phyloP scores from a whole-genome alignment of 2,329 filamentous ascomycete genomes.

The Mycosphaerella sp. region DNA sequence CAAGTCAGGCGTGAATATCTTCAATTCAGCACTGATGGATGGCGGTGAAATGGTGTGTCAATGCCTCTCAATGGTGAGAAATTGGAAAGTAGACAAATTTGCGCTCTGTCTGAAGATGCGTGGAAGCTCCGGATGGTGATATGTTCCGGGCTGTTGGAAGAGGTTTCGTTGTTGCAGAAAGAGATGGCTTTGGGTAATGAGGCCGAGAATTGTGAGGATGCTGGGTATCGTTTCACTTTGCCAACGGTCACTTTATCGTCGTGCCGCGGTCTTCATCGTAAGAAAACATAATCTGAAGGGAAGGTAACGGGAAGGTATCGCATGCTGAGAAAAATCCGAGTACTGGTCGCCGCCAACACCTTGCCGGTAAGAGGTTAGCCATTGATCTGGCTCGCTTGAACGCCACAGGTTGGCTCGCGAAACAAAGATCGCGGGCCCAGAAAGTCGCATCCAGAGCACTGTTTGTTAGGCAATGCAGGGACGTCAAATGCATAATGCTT shows the following conservation, averaged over 20 bases:
- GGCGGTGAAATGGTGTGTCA: slow-evolving; percentile 22
- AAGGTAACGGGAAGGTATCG: slow-evolving; percentile 15
- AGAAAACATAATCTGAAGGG: slow-evolving; percentile 21
- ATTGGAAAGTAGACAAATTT: slow-evolving; percentile 19
- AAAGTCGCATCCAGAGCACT: slow-evolving; percentile 15
- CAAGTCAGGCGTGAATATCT: slow-evolving; percentile 9
- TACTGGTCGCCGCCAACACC: slow-evolving; percentile 20
- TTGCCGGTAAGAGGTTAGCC: slow-evolving; percentile 16
- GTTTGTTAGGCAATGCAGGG: slow-evolving; percentile 17
- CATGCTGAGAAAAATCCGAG: slow-evolving; percentile 12
- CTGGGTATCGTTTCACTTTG: slow-evolving; percentile 21
- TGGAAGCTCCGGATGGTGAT: slow-evolving; percentile 16
- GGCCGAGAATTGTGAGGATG: slow-evolving; percentile 14
- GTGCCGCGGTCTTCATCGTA: slow-evolving; percentile 18
- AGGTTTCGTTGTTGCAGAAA: slow-evolving; percentile 15
- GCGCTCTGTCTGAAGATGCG: slow-evolving; percentile 13
- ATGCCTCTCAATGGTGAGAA: slow-evolving; percentile 13
- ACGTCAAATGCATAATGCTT: slow-evolving; percentile 14
- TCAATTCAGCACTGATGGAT: slow-evolving; percentile 13
- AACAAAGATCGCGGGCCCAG: slow-evolving; percentile 8
- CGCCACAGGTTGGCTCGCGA: slow-evolving; percentile 20
- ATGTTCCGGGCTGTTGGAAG: slow-evolving; percentile 14
- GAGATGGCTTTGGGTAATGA: slow-evolving; percentile 8
- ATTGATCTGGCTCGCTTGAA: slow-evolving; percentile 24
- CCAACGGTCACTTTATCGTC: slow-evolving; percentile 13